These are phyloP conservation scores for Prunus davidiana DNA, from an alignment of 306 rosid species.

Conservation along the genomic window DNA sequence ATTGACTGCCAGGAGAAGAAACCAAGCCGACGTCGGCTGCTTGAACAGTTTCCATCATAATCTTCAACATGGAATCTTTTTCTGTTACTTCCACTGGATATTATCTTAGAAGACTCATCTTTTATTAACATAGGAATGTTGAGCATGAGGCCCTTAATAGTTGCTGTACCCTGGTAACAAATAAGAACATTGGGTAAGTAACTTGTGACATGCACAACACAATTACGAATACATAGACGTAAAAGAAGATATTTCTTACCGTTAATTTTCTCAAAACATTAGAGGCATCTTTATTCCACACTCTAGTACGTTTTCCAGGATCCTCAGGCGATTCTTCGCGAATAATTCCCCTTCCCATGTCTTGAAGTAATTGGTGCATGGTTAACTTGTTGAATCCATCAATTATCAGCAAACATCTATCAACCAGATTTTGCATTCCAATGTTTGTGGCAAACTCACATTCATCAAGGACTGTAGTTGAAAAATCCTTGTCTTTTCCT, in stretches of 20 bases:
- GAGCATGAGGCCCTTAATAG: background rate
- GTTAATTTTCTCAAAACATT: background rate
- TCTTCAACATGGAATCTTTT: too few species aligned
- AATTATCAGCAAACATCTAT: background rate
- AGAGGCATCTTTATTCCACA: background rate
- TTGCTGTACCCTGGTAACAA: background rate
- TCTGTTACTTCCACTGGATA: too few species aligned
- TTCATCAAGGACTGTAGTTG: background rate
- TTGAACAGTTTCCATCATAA: background rate
- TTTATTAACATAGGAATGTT: background rate
- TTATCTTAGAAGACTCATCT: too few species aligned
- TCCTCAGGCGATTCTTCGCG: background rate
- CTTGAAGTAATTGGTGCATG: background rate
- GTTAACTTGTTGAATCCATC: background rate
- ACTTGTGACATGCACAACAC: background rate
- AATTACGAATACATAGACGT: background rate
- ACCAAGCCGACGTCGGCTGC: background rate
- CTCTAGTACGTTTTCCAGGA: background rate
- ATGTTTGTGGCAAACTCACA: background rate
- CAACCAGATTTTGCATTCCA: conserved; percentile 3
- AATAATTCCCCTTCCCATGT: background rate
- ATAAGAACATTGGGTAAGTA: background rate
- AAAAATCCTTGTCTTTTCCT: background rate
- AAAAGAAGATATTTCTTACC: background rate
- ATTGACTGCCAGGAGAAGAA: background rate